These are phyloP conservation scores for Malus sieversii DNA, from an alignment of 306 rosid species.

Conservation along the genomic window DNA sequence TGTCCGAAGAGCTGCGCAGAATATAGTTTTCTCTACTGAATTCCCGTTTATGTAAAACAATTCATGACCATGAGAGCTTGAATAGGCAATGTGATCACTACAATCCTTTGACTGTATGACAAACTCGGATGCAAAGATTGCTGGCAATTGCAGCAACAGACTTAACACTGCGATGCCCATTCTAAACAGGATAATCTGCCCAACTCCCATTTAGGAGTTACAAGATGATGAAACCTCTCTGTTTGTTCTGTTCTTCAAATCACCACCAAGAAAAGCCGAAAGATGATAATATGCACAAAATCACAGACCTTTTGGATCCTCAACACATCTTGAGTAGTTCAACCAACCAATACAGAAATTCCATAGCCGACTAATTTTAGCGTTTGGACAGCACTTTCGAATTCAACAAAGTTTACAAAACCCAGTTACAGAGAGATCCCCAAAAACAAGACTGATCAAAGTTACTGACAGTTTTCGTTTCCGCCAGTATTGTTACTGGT, in stretches of 20 bases:
- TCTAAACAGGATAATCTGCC: constrained; percentile 19
- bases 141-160: constrained; percentile 40
- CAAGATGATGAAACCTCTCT: constrained; percentile 27
- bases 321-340: not conserved
- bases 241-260: constrained; percentile 6
- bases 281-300: not conserved
- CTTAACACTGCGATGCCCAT: constrained; percentile 34
- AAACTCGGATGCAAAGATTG: constrained; percentile 38
- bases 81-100: constrained; percentile 41
- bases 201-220: constrained; percentile 17
- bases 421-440: constrained; percentile 18
- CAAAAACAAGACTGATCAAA: not conserved
- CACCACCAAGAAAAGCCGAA: constrained; percentile 1
- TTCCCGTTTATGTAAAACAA: constrained; percentile 52
- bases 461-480: not conserved
- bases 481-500: not conserved
- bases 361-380: constrained; percentile 3
- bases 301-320: not conserved
- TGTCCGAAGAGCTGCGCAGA: constrained; percentile 49
- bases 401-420: constrained; percentile 1
- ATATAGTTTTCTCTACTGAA: constrained; percentile 36
- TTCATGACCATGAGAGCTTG: constrained; percentile 42
- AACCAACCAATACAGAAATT: not conserved
- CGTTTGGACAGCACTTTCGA: not conserved
- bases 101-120: constrained; percentile 40